Percentiles rank a stretch among this genome's conserved stretches.
Conservation (phyloP, 768 basidiomycete genomes). For the Mycena pura region DNA sequence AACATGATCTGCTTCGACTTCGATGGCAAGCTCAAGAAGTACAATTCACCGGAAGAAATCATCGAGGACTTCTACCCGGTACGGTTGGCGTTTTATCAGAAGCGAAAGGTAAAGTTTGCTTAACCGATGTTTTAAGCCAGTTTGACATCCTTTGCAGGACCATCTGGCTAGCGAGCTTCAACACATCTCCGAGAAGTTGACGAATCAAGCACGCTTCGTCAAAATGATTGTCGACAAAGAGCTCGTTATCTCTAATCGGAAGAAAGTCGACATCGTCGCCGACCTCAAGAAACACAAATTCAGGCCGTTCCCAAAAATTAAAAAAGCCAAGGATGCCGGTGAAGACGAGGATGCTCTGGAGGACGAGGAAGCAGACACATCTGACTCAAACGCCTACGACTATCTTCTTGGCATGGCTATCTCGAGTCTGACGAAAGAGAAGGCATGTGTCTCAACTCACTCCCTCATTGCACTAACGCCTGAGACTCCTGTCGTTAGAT, state of each 20-base stretch:
- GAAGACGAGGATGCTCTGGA: constrained; percentile 67
- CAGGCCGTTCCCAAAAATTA: constrained; percentile 87
- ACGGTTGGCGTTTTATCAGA: constrained; percentile 91
- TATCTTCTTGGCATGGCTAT: constrained; percentile 96
- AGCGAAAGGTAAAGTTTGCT: constrained; percentile 78
- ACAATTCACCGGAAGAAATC: constrained; percentile 88
- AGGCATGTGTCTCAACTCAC: constrained; percentile 54
- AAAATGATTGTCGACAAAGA: constrained; percentile 92
- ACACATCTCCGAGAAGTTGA: constrained; percentile 78
- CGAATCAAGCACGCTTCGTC: constrained; percentile 96
- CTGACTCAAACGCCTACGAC: constrained; percentile 73
- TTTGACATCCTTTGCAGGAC: constrained; percentile 58
- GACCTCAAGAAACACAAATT: constrained; percentile 88
- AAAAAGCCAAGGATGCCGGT: constrained; percentile 69
- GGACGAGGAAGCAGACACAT: constrained; percentile 59
- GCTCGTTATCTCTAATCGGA: constrained; percentile 84
- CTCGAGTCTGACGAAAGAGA: constrained; percentile 93
- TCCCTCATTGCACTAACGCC: not conserved
- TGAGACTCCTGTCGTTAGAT: constrained; percentile 57
- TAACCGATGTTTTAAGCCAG: not conserved
- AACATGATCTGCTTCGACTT: constrained; percentile 99
- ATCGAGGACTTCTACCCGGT: constrained; percentile 91
- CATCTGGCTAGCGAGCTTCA: constrained; percentile 84
- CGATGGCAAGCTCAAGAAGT: constrained; percentile 95
- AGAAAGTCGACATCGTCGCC: constrained; percentile 82